Base-by-base conservation (phyloP, 768 basidiomycete genomes). In the Russula griseocarnosa region DNA sequence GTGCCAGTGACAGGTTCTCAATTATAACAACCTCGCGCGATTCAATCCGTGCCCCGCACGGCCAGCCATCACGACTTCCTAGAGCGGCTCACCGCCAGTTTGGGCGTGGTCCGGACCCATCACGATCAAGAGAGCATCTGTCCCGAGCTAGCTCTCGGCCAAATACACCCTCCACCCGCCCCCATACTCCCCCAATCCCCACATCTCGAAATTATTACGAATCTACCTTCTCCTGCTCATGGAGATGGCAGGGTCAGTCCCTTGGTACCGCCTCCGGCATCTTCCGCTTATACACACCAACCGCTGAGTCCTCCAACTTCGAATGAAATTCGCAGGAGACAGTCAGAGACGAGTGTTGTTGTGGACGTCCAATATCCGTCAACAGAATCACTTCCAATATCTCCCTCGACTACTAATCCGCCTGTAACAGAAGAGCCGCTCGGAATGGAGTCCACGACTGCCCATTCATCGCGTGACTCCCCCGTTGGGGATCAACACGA, bases 1-100 rank as follows among this genome's bases (percentile, higher is more conserved):
- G 53, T n/a, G 60, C 64, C 49, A 52, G 50, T 38, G 59, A 61
- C 51, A 65, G 55, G 40, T 26, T 30, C 3, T 65, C 64, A 16
- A 38, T 56, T 7, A 24, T 60, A 20, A 46, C 63, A n/a, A 42
- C 16, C 28, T 61, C 59, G 14, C 40, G 40, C 32, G 49, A 56
- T 10, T 52, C 55, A 6, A 22, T 60, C 1, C 59, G 50, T 4
- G 13, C 10, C 3, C 4, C 58, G 28, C 24, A 30, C 2, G 64
- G 60, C 34, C 59, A 65, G 18, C 9, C 55, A 20, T 36, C 55
- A 16, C 55, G 20, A 38, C 8, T 20, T 44, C 26, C 55, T 7
- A 61, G 59, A 24, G 64, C 49, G 3, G 5, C 26, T 46, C n/a
- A 46, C 52, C 64, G 40, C 24, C 60, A 56, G 42, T 65, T 57